These are phyloP conservation scores for Heritiera littoralis DNA, from an alignment of 345 rosid species.

Conservation along the genomic window DNA sequence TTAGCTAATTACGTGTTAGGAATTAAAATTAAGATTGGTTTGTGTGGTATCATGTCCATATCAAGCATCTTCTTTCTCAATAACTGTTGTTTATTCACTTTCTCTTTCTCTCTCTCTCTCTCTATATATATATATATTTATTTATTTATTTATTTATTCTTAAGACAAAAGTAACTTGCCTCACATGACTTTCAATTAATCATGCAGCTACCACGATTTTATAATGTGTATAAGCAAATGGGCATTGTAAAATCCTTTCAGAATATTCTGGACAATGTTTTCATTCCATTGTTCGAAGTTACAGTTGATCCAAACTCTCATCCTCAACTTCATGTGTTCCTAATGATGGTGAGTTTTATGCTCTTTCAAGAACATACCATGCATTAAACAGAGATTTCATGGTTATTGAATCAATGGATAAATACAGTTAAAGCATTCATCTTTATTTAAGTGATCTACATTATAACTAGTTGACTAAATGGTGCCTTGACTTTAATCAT, in stretches of 20 bases:
- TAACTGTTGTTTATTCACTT: not conserved
- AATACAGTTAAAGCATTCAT: conserved; percentile 6
- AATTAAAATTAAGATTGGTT: not conserved
- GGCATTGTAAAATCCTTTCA: conserved; percentile 57
- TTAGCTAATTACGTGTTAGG: not conserved
- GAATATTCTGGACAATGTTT: conserved; percentile 54
- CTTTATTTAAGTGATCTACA: not conserved
- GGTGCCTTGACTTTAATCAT: not conserved
- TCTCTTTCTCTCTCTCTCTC: not conserved
- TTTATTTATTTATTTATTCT: no score
- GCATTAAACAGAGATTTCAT: not conserved
- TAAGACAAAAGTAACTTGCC: conserved; percentile 4
- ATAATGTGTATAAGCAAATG: conserved; percentile 53
- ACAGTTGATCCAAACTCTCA: conserved; percentile 55
- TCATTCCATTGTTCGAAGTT: conserved; percentile 54
- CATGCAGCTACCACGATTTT: conserved; percentile 53
- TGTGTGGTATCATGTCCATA: not conserved
- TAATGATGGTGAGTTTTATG: conserved; percentile 36
- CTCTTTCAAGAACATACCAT: not conserved
- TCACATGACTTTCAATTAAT: conserved; percentile 11
- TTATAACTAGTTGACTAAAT: no score
- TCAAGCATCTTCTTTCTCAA: conserved; percentile 5
- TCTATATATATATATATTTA: not conserved
- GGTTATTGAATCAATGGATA: not conserved
- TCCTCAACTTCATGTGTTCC: conserved; percentile 55